A percentile compares a stretch with the other conserved stretches of the same genome.
Evolutionary conservation across 73 alveolate genomes (phyloP).

Genomic region (Blepharisma stoltei): DNA sequence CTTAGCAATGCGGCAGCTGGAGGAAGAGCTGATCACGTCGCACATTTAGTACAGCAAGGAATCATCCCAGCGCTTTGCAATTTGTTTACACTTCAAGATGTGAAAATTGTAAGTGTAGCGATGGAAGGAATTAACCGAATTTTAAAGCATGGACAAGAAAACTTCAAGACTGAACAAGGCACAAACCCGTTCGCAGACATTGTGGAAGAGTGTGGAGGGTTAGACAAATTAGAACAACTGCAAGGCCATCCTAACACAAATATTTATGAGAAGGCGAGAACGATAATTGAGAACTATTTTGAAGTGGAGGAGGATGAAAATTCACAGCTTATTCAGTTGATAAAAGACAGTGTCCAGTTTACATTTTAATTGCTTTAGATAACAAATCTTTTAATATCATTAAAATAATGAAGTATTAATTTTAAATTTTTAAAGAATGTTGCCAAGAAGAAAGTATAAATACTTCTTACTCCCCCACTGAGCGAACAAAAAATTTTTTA

Average conservation of each 20-base stretch:
- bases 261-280: conserved; percentile 78
- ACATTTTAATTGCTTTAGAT: background rate
- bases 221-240: conserved; percentile 71
- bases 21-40: conserved; percentile 64
- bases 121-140: conserved; percentile 83
- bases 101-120: conserved; percentile 74
- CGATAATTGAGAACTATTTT: conserved; percentile 77
- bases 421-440: no score
- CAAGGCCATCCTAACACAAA: conserved; percentile 81
- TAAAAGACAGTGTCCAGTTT: conserved; percentile 2
- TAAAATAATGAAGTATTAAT: no score
- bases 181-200: conserved; percentile 54
- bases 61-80: conserved; percentile 59
- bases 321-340: background rate
- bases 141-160: conserved; percentile 63
- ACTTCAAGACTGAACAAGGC: conserved; percentile 36
- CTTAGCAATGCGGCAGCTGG: conserved; percentile 85
- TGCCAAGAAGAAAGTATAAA: no score
- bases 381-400: no score
- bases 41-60: conserved; percentile 67
- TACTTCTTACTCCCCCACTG: no score
- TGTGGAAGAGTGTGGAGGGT: conserved; percentile 75
- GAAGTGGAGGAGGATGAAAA: conserved; percentile 62
- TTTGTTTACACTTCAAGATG: conserved; percentile 58
- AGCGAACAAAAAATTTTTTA: no score